Evolutionary conservation across 2,329 filamentous ascomycete genomes (phyloP), one percentile per base, ranked within the genome.

Genomic region (Talaromyces sp.): DNA sequence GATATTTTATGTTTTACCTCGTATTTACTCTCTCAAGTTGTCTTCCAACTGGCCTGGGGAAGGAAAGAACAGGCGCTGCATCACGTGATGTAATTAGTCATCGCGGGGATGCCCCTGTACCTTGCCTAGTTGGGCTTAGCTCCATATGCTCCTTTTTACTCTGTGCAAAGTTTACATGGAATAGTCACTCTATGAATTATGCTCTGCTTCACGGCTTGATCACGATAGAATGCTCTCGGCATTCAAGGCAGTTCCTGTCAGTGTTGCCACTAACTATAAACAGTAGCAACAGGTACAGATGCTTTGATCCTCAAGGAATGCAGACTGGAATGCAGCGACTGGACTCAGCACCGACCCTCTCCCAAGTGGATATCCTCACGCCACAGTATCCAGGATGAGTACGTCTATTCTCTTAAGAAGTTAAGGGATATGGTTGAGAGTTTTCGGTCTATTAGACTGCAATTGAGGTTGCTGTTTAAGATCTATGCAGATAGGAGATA

Each of bases 311-410:
- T 28, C 25, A 28, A 28, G 33, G 48, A 52, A 52, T 52, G 48
- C 48, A 39, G 13, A 17, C 33, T 22, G 48, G 35, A 39, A 39
- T 37, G 48, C 15, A 25, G 22, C 22, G 35, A 3, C 33, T 39
- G 48, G 48, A 7, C 35, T 52, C 48, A 52, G 48, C 48, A 52
- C 48, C 48, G 48, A 52, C 48, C 43, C 48, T 52, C 48, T 36
- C 7, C 21, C 5, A 37, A 39, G 48, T 52, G 48, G 48, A 39
- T 52, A 52, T 39, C 13, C 13, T 13, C 48, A 52, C 48, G 48
- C 48, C 48, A 52, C 33, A 9, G 9, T 15, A 21, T 35, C 21
- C 25, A 28, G 7, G 25, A 28, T 28, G 45, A 19, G 19, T 19
- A 25, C 13, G 11, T 31, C 15, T 33, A n/a, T n/a, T n/a, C n/a